Conservation (phyloP, 805 yeast genomes). For the Cyberlindnera mississippiensis region DNA sequence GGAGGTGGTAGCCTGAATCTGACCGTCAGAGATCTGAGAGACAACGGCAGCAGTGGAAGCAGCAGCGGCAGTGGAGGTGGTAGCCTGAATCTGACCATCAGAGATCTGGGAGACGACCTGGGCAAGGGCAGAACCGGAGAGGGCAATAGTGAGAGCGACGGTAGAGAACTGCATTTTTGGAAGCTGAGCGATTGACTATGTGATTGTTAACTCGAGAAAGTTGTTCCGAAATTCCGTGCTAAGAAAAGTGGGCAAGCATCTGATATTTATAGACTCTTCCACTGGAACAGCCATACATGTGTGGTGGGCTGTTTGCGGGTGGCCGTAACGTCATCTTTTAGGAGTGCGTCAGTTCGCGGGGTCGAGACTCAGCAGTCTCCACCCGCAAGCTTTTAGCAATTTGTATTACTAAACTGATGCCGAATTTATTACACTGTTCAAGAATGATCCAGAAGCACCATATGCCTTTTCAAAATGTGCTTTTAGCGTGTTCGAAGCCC, state of each 20-base stretch:
- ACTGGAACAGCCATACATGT: neutral
- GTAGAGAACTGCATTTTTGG: conserved; percentile 21
- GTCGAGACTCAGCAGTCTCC: conserved; percentile 3
- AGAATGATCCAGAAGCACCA: no score
- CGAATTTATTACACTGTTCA: neutral
- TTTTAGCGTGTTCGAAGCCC: neutral
- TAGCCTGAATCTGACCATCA: conserved; percentile 54
- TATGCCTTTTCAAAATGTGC: no score
- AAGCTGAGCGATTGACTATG: conserved; percentile 7
- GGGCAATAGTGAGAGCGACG: conserved; percentile 12
- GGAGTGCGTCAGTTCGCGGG: conserved; percentile 1
- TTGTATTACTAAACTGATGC: neutral
- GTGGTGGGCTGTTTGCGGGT: neutral
- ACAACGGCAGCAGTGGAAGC: conserved; percentile 20
- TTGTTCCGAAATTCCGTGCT: neutral
- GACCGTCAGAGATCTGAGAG: conserved; percentile 31
- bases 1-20: conserved; percentile 29
- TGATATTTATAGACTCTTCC: neutral
- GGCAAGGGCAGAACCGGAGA: conserved; percentile 20
- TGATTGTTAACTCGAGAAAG: neutral
- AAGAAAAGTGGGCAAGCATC: neutral
- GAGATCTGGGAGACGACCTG: conserved; percentile 31
- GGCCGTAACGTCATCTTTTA: neutral
- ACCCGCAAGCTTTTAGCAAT: neutral
- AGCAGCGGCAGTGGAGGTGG: conserved; percentile 31